Evolutionary conservation across 2,329 filamentous ascomycete genomes (phyloP), one percentile per base, ranked within the genome.

Genomic region (Cladophialophora carrionii): DNA sequence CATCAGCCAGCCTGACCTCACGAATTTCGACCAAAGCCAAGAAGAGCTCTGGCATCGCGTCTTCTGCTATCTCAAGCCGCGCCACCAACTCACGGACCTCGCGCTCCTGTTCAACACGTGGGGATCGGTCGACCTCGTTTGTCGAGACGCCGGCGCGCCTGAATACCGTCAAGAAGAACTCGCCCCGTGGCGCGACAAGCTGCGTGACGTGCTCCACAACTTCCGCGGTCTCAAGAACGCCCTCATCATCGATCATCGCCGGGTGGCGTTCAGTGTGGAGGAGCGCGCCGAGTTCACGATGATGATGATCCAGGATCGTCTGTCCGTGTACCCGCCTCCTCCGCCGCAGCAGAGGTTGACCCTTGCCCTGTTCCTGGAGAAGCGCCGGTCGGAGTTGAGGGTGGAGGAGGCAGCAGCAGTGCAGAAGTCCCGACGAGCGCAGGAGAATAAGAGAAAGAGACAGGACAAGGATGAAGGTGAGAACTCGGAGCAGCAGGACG

Each of bases 1-100:
- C 12, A 3, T 51, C 17, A 9, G 17, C 3, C n/a, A 9, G 4
- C 8, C 9, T 2, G 26, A 24, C 29, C 17, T 31, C 24, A 31
- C 9, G 43, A 34, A 31, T 26, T 17, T 60, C 2, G 65, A 69
- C 54, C 53, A 66, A 22, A 62, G 58, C 31, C 31, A 29, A 7
- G 69, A 71, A 53, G 54, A 69, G 51, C 62, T 56, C 49, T 71
- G 67, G 67, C 54, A 54, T 24, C 37, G 60, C 9, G 61, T 63
- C 37, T 66, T 71, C 53, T 46, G 49, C 9, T 61, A 57, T 34
- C 32, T 70, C 9, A 31, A 51, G 29, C 26, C 37, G 22, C 56
- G 57, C 24, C 68, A 69, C 32, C 56, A 57, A 22, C 55, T 70
- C 4, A 14, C 57, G 3, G 24, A 26, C 2, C 52, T 68, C 8